Percentiles rank a stretch among this genome's conserved stretches.
Conservation (phyloP, 2,329 filamentous ascomycete species). For the Grosmannia serpens region DNA sequence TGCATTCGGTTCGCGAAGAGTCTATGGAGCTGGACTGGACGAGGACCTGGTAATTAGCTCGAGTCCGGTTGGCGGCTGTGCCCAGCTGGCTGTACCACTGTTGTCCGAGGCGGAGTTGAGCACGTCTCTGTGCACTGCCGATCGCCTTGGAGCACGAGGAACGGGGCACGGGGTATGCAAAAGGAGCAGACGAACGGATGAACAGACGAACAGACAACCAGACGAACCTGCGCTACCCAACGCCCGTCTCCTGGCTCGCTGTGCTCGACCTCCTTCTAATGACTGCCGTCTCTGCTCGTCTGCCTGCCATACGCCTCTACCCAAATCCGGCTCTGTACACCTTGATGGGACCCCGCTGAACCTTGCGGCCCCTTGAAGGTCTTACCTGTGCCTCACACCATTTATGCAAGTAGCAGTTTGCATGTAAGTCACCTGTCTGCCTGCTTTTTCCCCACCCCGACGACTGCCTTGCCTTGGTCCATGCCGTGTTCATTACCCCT, state of each 20-base stretch:
- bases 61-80: not conserved
- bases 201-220: not conserved
- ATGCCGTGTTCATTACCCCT: not conserved
- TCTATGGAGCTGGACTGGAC: not conserved
- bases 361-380: slow-evolving; percentile 5
- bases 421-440: slow-evolving; percentile 17
- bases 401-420: slow-evolving; percentile 17
- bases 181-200: not conserved
- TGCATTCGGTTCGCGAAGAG: not conserved
- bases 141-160: not conserved
- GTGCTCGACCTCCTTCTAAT: not conserved
- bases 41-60: not conserved
- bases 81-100: not conserved
- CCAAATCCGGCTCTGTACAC: not conserved
- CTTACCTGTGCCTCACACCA: slow-evolving; percentile 7
- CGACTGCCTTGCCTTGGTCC: not conserved
- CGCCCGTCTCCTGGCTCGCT: not conserved
- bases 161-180: not conserved
- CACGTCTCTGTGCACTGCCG: not conserved
- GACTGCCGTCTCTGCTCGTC: not conserved
- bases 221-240: not conserved
- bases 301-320: not conserved
- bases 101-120: not conserved
- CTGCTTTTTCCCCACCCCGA: not conserved
- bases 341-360: not conserved